Evolutionary conservation across 139 green algal genomes (phyloP).

Genomic region (Asterochloris sp.): DNA sequence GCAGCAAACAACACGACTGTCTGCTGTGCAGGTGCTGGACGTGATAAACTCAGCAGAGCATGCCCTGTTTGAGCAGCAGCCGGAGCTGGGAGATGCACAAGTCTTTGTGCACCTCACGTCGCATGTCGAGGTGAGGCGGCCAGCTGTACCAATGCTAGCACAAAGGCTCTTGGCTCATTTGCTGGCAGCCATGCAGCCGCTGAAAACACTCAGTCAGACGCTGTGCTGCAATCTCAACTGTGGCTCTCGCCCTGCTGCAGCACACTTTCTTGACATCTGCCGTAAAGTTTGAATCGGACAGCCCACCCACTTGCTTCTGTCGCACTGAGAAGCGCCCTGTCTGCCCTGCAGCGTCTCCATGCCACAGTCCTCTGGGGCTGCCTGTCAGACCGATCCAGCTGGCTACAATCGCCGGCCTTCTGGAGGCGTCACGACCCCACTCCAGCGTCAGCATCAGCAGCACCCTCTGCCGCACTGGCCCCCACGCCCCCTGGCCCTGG

Average conservation of each 20-base stretch:
- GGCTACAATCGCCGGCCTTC: not conserved
- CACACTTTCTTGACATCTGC: not conserved
- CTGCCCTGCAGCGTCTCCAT: conserved; percentile 5
- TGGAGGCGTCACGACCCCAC: no score
- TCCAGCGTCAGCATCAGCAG: no score
- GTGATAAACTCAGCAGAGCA: conserved; percentile 70
- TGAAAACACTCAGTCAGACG: not conserved
- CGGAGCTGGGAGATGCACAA: conserved; percentile 37
- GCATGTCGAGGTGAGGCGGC: conserved; percentile 37
- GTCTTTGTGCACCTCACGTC: conserved; percentile 80
- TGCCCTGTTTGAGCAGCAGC: conserved; percentile 43
- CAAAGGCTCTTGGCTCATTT: not conserved
- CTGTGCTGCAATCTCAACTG: not conserved
- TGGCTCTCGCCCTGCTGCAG: not conserved
- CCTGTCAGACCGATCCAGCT: conserved; percentile 14
- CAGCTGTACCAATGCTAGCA: not conserved
- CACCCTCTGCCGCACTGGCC: not conserved
- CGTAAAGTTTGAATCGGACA: not conserved
- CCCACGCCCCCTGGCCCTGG: no score
- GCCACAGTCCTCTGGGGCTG: conserved; percentile 6
- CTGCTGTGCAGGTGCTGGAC: conserved; percentile 65
- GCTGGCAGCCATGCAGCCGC: not conserved
- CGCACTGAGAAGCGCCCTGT: not conserved
- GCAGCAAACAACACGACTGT: not conserved
- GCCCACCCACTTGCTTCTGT: not conserved